Evolutionary conservation across 2,329 filamentous ascomycete genomes (phyloP), one percentile per base, ranked within the genome.

Genomic region (Fragosphaeria purpurea): DNA sequence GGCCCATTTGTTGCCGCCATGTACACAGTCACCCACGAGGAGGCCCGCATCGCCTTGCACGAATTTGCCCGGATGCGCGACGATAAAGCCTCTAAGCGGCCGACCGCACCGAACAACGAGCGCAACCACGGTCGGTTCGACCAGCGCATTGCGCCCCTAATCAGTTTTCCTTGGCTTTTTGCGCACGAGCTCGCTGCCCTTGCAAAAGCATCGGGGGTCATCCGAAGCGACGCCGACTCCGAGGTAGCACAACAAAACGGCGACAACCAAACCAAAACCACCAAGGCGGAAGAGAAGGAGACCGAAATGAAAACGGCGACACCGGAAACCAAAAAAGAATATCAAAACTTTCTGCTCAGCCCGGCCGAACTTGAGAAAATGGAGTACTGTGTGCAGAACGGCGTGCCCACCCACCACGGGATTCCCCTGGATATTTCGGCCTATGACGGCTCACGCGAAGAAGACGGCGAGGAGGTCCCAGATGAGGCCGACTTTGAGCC

Each of bases 81-180:
- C 60, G 31, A 46, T 44, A 4, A 50, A 52, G 22, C 22, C 22
- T 22, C 22, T 3, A 22, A 22, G 22, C 22, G 22, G 22, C 22
- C 22, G 22, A 22, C 22, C 22, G 22, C 22, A 22, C 22, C 22
- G 22, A 22, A 22, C 58, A 12, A 58, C 52, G 7, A 58, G 61
- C n/a, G 59, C 6, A 66, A 65, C 5, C 55, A 62, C 10, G 62
- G 66, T 30, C 63, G 61, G 22, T 67, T 68, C 60, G 67, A 65
- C 9, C 60, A 71, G 2, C 70, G 70, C 7, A 68, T 70, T 2
- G 84, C 89, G 74, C 91, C 93, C 0, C 70, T 97, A 7, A 93
- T 96, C 59, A 93, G 85, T 53, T 97, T 96, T 59, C 91, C 93
- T 0, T 98, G 93, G 93, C 71, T 97, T 2, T 95, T 97, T 56